A percentile compares a stretch with the other conserved stretches of the same genome.
Conservation (phyloP, 2,329 filamentous ascomycete species). For the Botrytis medusae region DNA sequence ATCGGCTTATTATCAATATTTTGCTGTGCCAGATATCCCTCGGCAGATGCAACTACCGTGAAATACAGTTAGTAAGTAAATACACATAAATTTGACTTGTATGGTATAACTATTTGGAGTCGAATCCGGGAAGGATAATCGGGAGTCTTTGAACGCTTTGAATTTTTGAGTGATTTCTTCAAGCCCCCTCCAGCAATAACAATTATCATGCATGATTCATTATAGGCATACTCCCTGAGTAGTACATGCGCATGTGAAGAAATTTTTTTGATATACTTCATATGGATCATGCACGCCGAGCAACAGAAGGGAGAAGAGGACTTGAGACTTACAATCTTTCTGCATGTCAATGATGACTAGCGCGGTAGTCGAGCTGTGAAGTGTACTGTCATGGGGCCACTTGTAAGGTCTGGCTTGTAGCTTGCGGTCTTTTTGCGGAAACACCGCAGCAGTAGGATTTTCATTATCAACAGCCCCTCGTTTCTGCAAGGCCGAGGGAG, state of each 20-base stretch:
- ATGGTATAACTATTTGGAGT: not conserved
- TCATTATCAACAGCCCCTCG: not conserved
- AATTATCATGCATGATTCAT: not conserved
- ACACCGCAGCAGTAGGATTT: not conserved
- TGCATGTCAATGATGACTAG: conserved; percentile 57
- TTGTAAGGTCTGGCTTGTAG: conserved; percentile 40
- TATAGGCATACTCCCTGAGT: not conserved
- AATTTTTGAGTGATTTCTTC: not conserved
- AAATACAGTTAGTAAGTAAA: not conserved
- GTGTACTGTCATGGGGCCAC: conserved; percentile 44
- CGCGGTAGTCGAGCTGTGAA: conserved; percentile 47
- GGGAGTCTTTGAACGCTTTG: not conserved
- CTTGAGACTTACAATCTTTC: conserved; percentile 46
- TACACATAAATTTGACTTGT: not conserved
- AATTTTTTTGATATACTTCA: not conserved
- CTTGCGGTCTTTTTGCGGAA: conserved; percentile 19
- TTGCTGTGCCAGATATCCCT: conserved; percentile 48
- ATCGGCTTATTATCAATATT: conserved; percentile 45
- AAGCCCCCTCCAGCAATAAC: not conserved
- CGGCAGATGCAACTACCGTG: conserved; percentile 12
- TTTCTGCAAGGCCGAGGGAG: not conserved
- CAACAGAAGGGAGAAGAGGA: not conserved
- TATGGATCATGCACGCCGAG: not conserved
- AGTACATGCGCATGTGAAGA: not conserved
- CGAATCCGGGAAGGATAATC: not conserved